These are phyloP conservation scores for Xylariaceae sp. DNA, from an alignment of 2,329 filamentous ascomycete genomes.

Conservation along the genomic window DNA sequence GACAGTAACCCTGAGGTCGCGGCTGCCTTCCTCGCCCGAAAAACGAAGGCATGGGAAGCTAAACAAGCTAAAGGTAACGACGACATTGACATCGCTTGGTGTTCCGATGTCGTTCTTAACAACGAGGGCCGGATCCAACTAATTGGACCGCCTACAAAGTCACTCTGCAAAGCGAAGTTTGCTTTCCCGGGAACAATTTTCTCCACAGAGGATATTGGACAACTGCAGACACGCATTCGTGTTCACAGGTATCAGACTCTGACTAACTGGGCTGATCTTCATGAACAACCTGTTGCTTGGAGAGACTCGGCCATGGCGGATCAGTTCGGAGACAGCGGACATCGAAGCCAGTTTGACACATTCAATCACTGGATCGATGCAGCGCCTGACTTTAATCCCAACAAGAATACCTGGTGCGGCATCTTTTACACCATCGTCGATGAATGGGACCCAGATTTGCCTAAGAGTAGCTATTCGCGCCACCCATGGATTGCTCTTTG, in stretches of 20 bases:
- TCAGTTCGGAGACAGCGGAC: slow-evolving; percentile 33
- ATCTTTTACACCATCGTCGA: slow-evolving; percentile 51
- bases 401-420: slow-evolving; percentile 39
- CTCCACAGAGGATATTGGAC: slow-evolving; percentile 13
- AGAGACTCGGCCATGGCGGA: slow-evolving; percentile 39
- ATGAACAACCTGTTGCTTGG: slow-evolving; percentile 42
- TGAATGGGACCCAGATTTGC: slow-evolving; percentile 32
- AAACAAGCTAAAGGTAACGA: slow-evolving; percentile 8
- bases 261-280: slow-evolving; percentile 31
- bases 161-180: slow-evolving; percentile 11
- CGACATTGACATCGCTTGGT: slow-evolving; percentile 12
- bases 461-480: slow-evolving; percentile 27
- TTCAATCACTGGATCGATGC: slow-evolving; percentile 38
- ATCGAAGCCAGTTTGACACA: slow-evolving; percentile 24
- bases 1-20: slow-evolving; percentile 37
- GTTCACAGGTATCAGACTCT: neutral
- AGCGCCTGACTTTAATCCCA: neutral
- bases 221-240: slow-evolving; percentile 21
- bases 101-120: neutral
- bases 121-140: neutral
- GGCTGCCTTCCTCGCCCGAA: slow-evolving; percentile 11
- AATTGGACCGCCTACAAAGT: slow-evolving; percentile 4
- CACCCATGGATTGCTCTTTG: slow-evolving; percentile 53
- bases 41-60: slow-evolving; percentile 7
- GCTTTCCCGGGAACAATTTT: slow-evolving; percentile 15